These are phyloP conservation scores for Reutealis trisperma DNA, from an alignment of 345 rosid genomes.

Conservation along the genomic window DNA sequence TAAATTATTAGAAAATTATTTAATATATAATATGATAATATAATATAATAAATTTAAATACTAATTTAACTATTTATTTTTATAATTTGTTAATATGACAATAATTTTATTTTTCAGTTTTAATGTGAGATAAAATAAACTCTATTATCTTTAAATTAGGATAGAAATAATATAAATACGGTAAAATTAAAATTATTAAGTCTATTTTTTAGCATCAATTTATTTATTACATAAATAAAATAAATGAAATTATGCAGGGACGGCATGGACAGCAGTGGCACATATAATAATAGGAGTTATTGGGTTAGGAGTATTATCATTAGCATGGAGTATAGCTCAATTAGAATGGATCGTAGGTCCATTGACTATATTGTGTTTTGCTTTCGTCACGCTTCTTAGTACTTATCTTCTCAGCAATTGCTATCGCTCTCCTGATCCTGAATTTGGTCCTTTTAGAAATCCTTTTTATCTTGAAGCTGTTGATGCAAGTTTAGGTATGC, in stretches of 20 bases:
- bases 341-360: constrained; percentile 36
- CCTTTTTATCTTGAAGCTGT: constrained; percentile 44
- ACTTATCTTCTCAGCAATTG: constrained; percentile 21
- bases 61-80: too few relatives aligned
- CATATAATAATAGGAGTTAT: constrained; percentile 57
- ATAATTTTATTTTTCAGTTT: too few relatives aligned
- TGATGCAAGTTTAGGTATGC: constrained; percentile 30
- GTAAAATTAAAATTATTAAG: too few relatives aligned
- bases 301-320: constrained; percentile 51
- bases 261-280: constrained; percentile 49
- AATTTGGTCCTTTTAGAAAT: constrained; percentile 24
- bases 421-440: constrained; percentile 27
- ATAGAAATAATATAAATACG: too few relatives aligned
- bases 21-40: too few relatives aligned
- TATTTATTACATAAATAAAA: too few relatives aligned
- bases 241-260: constrained; percentile 26
- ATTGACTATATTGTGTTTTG: constrained; percentile 15
- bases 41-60: too few relatives aligned
- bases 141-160: too few relatives aligned
- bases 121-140: too few relatives aligned
- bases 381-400: constrained; percentile 21
- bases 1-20: too few relatives aligned
- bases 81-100: too few relatives aligned
- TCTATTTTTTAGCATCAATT: not conserved
- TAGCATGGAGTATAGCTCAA: constrained; percentile 36